Conservation (phyloP, 257 asterid genomes). For the Oldenlandia corymbosa region DNA sequence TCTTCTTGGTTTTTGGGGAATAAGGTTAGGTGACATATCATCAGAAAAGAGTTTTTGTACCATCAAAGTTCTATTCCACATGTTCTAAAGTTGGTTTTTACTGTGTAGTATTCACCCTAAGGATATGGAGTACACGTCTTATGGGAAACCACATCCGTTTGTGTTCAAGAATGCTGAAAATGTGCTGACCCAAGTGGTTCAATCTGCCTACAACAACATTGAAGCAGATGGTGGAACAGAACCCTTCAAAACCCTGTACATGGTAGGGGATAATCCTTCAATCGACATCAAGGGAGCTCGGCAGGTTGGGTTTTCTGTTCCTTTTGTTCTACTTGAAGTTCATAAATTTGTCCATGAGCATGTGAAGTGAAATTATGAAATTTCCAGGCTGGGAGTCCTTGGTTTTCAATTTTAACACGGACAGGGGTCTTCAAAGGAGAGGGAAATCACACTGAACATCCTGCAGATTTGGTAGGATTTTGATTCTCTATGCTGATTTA, state of each 20-base stretch:
- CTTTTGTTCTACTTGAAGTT: neutral
- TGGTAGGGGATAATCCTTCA: conserved; percentile 87
- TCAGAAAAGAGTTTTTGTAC: too few relatives aligned
- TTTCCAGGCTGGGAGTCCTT: conserved; percentile 70
- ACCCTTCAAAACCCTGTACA: conserved; percentile 59
- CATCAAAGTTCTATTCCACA: too few relatives aligned
- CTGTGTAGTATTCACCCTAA: conserved; percentile 51
- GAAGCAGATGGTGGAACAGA: conserved; percentile 17
- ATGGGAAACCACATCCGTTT: conserved; percentile 79
- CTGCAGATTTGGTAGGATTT: conserved; percentile 84
- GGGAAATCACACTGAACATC: conserved; percentile 48
- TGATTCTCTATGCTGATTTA: too few relatives aligned
- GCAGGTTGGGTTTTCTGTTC: conserved; percentile 44
- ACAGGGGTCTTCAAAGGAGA: conserved; percentile 84
- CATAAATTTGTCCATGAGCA: neutral
- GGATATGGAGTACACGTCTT: conserved; percentile 64
- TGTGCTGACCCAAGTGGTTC: conserved; percentile 43
- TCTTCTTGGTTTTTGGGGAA: neutral
- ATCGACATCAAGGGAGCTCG: conserved; percentile 82
- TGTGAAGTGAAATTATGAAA: neutral
- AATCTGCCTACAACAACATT: conserved; percentile 24
- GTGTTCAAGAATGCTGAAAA: conserved; percentile 73
- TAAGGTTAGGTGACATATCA: neutral
- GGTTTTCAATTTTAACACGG: conserved; percentile 89
- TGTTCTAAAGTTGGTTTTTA: conserved; percentile 14